These are phyloP conservation scores for Termitomyces sp. DNA, from an alignment of 768 basidiomycete species.

Conservation along the genomic window DNA sequence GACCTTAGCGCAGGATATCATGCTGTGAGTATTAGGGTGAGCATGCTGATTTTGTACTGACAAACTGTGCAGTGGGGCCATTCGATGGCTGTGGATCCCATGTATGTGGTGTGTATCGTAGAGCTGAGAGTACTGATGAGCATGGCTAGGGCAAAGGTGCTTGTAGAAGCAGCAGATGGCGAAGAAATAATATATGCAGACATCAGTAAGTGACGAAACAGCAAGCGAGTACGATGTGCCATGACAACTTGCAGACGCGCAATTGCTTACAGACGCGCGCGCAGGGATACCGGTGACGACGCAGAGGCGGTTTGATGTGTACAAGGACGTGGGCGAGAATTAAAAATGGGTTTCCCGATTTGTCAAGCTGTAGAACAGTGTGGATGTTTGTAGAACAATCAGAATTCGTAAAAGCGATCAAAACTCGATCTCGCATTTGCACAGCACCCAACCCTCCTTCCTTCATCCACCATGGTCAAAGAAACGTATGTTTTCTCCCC, in stretches of 20 bases:
- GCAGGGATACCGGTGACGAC: slow-evolving; percentile 86
- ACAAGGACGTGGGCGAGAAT: slow-evolving; percentile 56
- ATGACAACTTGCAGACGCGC: slow-evolving; percentile 32
- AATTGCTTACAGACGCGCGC: slow-evolving; percentile 59
- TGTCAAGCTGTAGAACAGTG: slow-evolving; percentile 33
- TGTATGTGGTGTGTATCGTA: slow-evolving; percentile 41
- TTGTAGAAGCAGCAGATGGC: slow-evolving; percentile 68
- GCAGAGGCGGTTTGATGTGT: slow-evolving; percentile 92
- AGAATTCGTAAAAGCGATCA: slow-evolving; percentile 27
- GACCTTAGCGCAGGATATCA: slow-evolving; percentile 81
- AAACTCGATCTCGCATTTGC: slow-evolving; percentile 10
- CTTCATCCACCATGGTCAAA: slow-evolving; percentile 50
- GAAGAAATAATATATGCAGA: slow-evolving; percentile 77
- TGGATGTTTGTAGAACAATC: slow-evolving; percentile 43
- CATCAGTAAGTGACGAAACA: slow-evolving; percentile 56
- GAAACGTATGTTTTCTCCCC: slow-evolving; percentile 48
- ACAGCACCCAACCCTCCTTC: slow-evolving; percentile 15
- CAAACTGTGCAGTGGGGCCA: slow-evolving; percentile 68
- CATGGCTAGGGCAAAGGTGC: slow-evolving; percentile 58
- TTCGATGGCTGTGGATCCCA: slow-evolving; percentile 86
- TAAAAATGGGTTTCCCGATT: slow-evolving; percentile 27
- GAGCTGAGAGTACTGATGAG: slow-evolving; percentile 2
- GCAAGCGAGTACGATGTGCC: background rate
- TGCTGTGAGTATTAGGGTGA: slow-evolving; percentile 49
- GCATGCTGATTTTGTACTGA: background rate